Conservation (phyloP, 345 rosid genomes). For the Sapria himalayana region DNA sequence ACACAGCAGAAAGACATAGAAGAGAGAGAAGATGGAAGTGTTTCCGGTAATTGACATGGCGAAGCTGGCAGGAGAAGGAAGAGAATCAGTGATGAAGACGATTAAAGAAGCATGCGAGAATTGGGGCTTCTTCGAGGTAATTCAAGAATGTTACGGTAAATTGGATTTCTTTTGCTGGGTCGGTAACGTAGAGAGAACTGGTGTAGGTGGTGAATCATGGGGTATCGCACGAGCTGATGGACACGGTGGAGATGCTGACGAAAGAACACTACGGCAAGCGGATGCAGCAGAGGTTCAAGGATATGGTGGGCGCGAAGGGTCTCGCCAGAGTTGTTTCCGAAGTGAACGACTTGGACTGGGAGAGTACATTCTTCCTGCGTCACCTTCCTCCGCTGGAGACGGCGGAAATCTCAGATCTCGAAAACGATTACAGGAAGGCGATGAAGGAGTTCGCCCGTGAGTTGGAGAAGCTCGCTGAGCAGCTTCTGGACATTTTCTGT, state of each 20-base stretch:
- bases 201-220: slow-evolving; percentile 57
- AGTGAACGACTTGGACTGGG: slow-evolving; percentile 53
- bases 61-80: slow-evolving; percentile 40
- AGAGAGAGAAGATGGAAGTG: slow-evolving; percentile 20
- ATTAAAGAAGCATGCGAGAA: slow-evolving; percentile 60
- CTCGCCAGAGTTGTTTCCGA: slow-evolving; percentile 32
- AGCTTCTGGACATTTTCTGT: slow-evolving; percentile 33
- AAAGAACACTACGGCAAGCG: slow-evolving; percentile 44
- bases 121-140: slow-evolving; percentile 83
- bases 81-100: slow-evolving; percentile 30
- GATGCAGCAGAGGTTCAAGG: slow-evolving; percentile 50
- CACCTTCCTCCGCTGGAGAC: slow-evolving; percentile 48
- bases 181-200: too few species aligned
- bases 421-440: slow-evolving; percentile 28
- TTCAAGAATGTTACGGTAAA: background rate
- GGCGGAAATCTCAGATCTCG: slow-evolving; percentile 35
- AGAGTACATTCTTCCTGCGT: slow-evolving; percentile 51
- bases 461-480: slow-evolving; percentile 46
- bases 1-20: background rate
- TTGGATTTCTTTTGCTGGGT: too few species aligned
- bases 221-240: slow-evolving; percentile 39
- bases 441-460: slow-evolving; percentile 41
- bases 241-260: slow-evolving; percentile 41
- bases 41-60: slow-evolving; percentile 49
- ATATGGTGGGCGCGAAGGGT: slow-evolving; percentile 38